Evolutionary conservation across 768 basidiomycete genomes (phyloP), one percentile per base, ranked within the genome.

Genomic region (Tulasnella sp.): DNA sequence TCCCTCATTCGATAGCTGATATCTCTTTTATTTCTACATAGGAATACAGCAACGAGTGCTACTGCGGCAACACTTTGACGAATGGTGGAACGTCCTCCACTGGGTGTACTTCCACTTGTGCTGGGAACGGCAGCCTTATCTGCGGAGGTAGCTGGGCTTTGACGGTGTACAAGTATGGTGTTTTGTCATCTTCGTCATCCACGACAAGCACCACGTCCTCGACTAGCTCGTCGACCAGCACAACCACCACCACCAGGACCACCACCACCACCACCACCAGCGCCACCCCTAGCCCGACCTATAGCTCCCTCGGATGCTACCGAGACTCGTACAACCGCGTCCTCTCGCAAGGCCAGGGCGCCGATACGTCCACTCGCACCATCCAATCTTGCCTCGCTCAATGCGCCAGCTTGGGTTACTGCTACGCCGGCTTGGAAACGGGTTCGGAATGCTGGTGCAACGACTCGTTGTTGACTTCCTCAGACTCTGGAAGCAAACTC

Each of bases 121-220:
- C 5, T 11, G 76, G 76, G 14, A 20, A 77, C 28, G 16, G 37
- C 6, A 16, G 20, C 11, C 5, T 46, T 37, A 77, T 24, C 11
- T 77, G 76, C 48, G 76, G 76, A 20, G 76, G 76, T 46, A 24
- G 40, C 8, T 77, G 76, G 76, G 58, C 58, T 18, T 28, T 60
- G 58, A 60, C 18, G 20, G 76, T 40, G 50, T 77, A 31, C 34
- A 42, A 46, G 76, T 77, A 77, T 28, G 41, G 41, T 18, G 14
- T 12, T 14, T 74, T 31, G 37, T 9, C 72, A 44, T 1, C 72
- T 31, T 40, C 69, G 31, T 41, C 31, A 24, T 46, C 46, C 46
- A 46, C 18, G 1, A 20, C 46, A n/a, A n/a, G n/a, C 46, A 46
- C 14, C 46, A 46, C 46, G 14, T n/a, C n/a, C n/a, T n/a, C n/a